phyloP scores from a whole-genome alignment of 768 basidiomycete species.

The Glaciozyma antarctica region DNA sequence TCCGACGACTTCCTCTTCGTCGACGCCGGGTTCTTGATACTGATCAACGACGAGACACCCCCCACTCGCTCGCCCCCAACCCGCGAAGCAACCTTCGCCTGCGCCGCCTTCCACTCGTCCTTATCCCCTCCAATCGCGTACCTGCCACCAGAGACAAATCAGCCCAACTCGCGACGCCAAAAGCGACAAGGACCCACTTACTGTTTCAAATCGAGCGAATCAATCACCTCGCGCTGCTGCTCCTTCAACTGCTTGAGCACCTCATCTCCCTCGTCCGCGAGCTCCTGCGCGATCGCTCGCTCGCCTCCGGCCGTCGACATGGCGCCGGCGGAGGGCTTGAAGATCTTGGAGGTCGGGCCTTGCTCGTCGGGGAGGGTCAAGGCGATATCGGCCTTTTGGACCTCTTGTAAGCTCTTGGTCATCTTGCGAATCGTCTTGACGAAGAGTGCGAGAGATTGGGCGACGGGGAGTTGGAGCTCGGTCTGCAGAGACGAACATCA shows the following conservation, averaged over 20 bases:
- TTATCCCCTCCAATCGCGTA: slow-evolving; percentile 28
- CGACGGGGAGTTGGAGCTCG: slow-evolving; percentile 74
- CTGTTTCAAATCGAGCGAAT: slow-evolving; percentile 77
- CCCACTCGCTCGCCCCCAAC: neutral
- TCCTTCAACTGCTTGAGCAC: slow-evolving; percentile 45
- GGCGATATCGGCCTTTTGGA: slow-evolving; percentile 34
- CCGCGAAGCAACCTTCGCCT: slow-evolving; percentile 26
- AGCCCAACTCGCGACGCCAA: neutral
- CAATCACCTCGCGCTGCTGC: slow-evolving; percentile 74
- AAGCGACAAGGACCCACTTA: slow-evolving; percentile 45
- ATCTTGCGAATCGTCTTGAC: slow-evolving; percentile 77
- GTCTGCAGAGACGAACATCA: slow-evolving; percentile 41
- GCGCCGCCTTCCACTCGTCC: slow-evolving; percentile 30
- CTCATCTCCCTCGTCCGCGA: slow-evolving; percentile 65
- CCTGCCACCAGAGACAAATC: neutral
- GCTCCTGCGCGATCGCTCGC: slow-evolving; percentile 52
- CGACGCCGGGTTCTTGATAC: slow-evolving; percentile 31
- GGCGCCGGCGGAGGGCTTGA: slow-evolving; percentile 4
- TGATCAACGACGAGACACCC: slow-evolving; percentile 22
- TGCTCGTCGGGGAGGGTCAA: slow-evolving; percentile 23
- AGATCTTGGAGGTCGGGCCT: neutral
- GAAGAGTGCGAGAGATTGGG: slow-evolving; percentile 80
- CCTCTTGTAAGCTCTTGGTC: slow-evolving; percentile 44
- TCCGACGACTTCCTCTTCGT: slow-evolving; percentile 24
- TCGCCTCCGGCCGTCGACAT: slow-evolving; percentile 14